Evolutionary conservation across 2,329 filamentous ascomycete species (phyloP).

Genomic region (Gliomastix tumulicola): DNA sequence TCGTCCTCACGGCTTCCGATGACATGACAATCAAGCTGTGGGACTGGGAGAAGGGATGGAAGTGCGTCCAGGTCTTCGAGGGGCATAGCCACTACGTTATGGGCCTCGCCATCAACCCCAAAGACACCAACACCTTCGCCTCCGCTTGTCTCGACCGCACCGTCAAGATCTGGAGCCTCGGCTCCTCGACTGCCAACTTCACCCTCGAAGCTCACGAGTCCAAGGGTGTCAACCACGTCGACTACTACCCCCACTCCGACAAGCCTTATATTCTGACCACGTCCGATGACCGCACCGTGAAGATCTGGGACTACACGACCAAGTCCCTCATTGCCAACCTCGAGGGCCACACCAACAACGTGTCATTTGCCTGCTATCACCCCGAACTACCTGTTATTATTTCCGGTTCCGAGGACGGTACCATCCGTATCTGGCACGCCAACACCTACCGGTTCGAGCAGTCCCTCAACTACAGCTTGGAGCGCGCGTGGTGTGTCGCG

Average conservation of each 20-base stretch:
- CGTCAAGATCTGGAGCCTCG: conserved; percentile 96
- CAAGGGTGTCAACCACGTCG: conserved; percentile 96
- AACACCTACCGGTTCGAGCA: conserved; percentile 97
- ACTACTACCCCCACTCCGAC: conserved; percentile 73
- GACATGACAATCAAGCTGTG: conserved; percentile 98
- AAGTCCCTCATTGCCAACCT: conserved; percentile 95
- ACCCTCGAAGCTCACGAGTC: conserved; percentile 95
- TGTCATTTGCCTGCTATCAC: conserved; percentile 97
- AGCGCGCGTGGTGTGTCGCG: conserved; percentile 95
- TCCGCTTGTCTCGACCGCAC: conserved; percentile 94
- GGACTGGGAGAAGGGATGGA: conserved; percentile 99
- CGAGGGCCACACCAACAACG: conserved; percentile 95
- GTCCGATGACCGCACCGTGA: conserved; percentile 92
- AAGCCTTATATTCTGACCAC: conserved; percentile 90
- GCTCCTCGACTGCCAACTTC: conserved; percentile 89
- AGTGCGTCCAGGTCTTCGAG: conserved; percentile 94
- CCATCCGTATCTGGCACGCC: conserved; percentile 96
- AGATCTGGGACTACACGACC: conserved; percentile 98
- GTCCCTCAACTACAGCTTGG: conserved; percentile 89
- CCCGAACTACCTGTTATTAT: conserved; percentile 96
- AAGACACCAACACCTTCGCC: conserved; percentile 87
- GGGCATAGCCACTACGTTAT: conserved; percentile 96
- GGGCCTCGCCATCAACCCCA: conserved; percentile 94
- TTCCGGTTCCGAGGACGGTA: conserved; percentile 95
- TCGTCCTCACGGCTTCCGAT: conserved; percentile 92